phyloP scores from a whole-genome alignment of 1,284 basidiomycete species.

The Laetiporus sulphureus region DNA sequence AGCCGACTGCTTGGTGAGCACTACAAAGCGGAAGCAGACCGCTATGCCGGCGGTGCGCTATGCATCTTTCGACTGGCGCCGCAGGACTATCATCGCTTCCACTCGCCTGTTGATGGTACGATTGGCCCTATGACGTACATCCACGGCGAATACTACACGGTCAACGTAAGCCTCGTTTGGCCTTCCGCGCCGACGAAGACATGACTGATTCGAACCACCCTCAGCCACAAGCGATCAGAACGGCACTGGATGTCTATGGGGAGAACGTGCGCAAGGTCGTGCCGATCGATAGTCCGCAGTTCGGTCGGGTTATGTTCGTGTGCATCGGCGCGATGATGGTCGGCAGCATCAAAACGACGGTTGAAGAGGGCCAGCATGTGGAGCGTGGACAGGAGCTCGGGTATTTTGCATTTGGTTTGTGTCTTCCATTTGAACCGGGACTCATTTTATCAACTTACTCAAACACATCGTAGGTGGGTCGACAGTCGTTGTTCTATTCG shows the following conservation, averaged over 20 bases:
- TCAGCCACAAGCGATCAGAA: slow-evolving; percentile 78
- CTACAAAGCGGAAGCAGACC: slow-evolving; percentile 62
- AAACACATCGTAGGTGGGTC: slow-evolving; percentile 68
- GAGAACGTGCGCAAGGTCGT: slow-evolving; percentile 91
- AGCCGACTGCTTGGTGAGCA: slow-evolving; percentile 73
- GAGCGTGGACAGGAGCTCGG: slow-evolving; percentile 87
- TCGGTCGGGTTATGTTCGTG: slow-evolving; percentile 85
- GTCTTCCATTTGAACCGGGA: not conserved
- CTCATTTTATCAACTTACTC: not conserved
- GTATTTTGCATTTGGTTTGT: slow-evolving; percentile 88
- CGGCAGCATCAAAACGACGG: slow-evolving; percentile 80
- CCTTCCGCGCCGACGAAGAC: too few species aligned
- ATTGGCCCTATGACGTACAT: slow-evolving; percentile 81
- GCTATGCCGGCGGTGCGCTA: slow-evolving; percentile 71
- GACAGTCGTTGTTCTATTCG: slow-evolving; percentile 84
- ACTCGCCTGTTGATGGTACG: slow-evolving; percentile 82
- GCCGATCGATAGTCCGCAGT: slow-evolving; percentile 80
- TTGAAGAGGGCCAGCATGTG: slow-evolving; percentile 77
- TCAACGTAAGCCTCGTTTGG: slow-evolving; percentile 56
- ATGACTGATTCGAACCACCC: too few species aligned
- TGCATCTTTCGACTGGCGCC: slow-evolving; percentile 92
- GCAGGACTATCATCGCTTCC: slow-evolving; percentile 96
- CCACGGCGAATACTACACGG: slow-evolving; percentile 87
- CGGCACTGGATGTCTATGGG: slow-evolving; percentile 87
- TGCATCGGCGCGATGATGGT: slow-evolving; percentile 96